phyloP scores from a whole-genome alignment of 257 asterid species.

The Capsicum pubescens region DNA sequence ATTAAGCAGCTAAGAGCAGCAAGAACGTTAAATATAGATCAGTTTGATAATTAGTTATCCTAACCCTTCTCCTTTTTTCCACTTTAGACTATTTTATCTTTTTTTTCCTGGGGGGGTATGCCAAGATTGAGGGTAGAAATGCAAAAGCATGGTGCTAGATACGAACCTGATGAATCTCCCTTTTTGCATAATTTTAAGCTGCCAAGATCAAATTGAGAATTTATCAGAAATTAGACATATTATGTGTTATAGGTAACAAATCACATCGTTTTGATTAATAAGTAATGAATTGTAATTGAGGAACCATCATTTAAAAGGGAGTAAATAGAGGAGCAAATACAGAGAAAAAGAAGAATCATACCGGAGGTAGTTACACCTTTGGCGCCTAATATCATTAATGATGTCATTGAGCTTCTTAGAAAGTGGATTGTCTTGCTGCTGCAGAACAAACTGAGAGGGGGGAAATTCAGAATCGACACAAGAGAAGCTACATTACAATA shows the following conservation, averaged over 20 bases:
- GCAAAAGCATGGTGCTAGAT: not conserved
- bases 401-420: conserved; percentile 89
- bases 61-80: not conserved
- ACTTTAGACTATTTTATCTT: not conserved
- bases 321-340: not conserved
- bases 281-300: not conserved
- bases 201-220: conserved; percentile 43
- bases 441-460: conserved; percentile 70
- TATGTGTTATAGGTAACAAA: conserved; percentile 10
- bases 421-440: conserved; percentile 79
- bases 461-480: not conserved
- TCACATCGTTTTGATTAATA: not conserved
- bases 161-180: conserved; percentile 93
- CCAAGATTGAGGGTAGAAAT: not conserved
- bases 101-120: not conserved
- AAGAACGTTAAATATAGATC: not conserved
- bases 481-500: conserved; percentile 9
- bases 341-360: conserved; percentile 31
- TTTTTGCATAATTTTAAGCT: conserved; percentile 91
- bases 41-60: not conserved
- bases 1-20: not conserved
- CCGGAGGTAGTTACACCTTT: conserved; percentile 94
- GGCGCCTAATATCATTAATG: conserved; percentile 93
- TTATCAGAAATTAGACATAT: conserved; percentile 22
- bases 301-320: conserved; percentile 13